A percentile compares a stretch with the other conserved stretches of the same genome.
Conservation (phyloP, 2,329 filamentous ascomycete species). For the Diaporthe eres region DNA sequence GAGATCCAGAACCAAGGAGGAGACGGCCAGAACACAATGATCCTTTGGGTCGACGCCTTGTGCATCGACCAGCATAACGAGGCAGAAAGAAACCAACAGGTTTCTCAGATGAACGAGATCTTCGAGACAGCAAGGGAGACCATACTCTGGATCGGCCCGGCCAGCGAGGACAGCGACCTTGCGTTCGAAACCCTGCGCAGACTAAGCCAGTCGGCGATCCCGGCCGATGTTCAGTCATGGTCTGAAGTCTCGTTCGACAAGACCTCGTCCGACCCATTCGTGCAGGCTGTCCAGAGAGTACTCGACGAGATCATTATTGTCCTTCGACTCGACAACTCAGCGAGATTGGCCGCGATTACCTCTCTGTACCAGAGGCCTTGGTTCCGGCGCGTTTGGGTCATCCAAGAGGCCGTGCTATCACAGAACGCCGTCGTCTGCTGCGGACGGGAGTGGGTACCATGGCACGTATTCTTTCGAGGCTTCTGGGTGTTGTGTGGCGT, state of each 20-base stretch:
- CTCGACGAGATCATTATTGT: not conserved
- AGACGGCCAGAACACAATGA: not conserved
- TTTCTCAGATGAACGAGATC: constrained; percentile 13
- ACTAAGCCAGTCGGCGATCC: not conserved
- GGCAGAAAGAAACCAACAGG: constrained; percentile 11
- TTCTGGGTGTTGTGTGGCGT: constrained; percentile 13
- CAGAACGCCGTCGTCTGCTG: constrained; percentile 1
- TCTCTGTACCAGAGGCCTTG: constrained; percentile 14
- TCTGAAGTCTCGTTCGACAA: constrained; percentile 12
- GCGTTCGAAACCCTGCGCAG: constrained; percentile 8
- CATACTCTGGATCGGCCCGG: constrained; percentile 11
- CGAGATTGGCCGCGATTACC: not conserved
- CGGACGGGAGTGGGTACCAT: not conserved
- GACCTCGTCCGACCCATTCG: not conserved
- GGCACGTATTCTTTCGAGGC: not conserved
- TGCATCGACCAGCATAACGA: constrained; percentile 24
- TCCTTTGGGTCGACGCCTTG: constrained; percentile 28
- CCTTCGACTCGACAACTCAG: not conserved
- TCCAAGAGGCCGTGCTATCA: constrained; percentile 2
- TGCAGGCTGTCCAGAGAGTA: not conserved
- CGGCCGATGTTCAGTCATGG: not conserved
- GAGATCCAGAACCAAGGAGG: not conserved
- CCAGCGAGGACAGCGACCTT: not conserved
- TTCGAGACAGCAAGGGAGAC: not conserved
- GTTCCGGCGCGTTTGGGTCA: constrained; percentile 11